A percentile compares a stretch with the other conserved stretches of the same genome.
These are phyloP conservation scores for Cryptococcus sp. DNA, from an alignment of 1,284 basidiomycete genomes.

Conservation along the genomic window DNA sequence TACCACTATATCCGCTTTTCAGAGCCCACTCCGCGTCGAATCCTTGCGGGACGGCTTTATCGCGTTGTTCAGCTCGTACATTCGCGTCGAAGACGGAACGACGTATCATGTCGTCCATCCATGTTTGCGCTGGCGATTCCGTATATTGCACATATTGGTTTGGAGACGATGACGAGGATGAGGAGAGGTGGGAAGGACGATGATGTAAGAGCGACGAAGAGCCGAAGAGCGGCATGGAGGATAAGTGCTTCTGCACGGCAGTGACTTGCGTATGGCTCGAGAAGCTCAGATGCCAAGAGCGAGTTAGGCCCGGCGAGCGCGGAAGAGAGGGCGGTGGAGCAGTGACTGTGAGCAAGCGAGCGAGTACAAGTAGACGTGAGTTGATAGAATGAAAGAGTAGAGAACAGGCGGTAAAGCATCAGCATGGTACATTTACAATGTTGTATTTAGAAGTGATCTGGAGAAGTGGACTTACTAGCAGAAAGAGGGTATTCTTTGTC, in stretches of 20 bases:
- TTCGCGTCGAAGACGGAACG: neutral
- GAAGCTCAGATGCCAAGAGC: slow-evolving; percentile 22
- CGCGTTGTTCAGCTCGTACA: neutral
- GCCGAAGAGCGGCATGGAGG: slow-evolving; percentile 11
- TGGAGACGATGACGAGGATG: neutral
- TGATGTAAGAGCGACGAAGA: slow-evolving; percentile 3
- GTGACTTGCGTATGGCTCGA: neutral
- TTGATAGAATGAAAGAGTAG: too few relatives aligned
- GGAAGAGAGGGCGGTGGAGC: slow-evolving; percentile 23
- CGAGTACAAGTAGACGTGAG: too few relatives aligned
- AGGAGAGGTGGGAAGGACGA: neutral
- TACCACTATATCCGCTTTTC: slow-evolving; percentile 9
- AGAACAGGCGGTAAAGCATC: too few relatives aligned
- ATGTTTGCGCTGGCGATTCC: neutral
- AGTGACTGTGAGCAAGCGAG: slow-evolving; percentile 23
- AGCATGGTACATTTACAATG: too few relatives aligned
- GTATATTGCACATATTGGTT: slow-evolving; percentile 1
- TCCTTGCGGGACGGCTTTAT: neutral
- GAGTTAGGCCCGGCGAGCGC: slow-evolving; percentile 16
- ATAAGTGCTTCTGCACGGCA: slow-evolving; percentile 8
- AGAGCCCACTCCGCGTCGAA: slow-evolving; percentile 19
- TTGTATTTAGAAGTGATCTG: too few relatives aligned
- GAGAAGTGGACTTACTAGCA: neutral
- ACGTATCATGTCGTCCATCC: slow-evolving; percentile 5
- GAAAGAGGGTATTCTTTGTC: neutral